Evolutionary conservation across 192 early-diverging fungal genomes (phyloP), one percentile per base, ranked within the genome.

Genomic region (Hyaloraphidium curvatum): DNA sequence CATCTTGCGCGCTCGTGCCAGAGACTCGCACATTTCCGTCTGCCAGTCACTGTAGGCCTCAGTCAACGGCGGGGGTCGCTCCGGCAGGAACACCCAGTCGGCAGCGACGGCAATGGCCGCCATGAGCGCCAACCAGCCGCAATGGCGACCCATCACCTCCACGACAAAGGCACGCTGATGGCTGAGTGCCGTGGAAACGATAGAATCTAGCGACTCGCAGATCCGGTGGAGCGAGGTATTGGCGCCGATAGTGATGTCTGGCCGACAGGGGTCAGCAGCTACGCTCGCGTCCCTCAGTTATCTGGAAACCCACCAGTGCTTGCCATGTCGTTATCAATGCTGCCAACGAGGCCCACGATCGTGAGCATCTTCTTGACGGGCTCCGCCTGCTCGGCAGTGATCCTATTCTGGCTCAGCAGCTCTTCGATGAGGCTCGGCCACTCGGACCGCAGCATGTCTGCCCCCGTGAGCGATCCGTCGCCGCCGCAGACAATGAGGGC

Each of bases 101-200:
- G 93, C 91, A 23, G 87, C 91, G 11, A 86, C 27, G 19, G 41
- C 30, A 62, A 88, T 83, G 3, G 77, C 86, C 16, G 86, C 82
- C 74, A 84, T 88, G 27, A 88, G 68, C 23, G 83, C 86, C 28
- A 89, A 65, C 93, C 93, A 97, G 17, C 93, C 93, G 61, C 93
- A 97, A 60, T 94, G 87, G 35, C 93, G 78, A 7, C 90, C 93
- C 93, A 97, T 97, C 29, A 97, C 93, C 57, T 97, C 93, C 30
- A 97, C 78, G 11, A 97, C 87, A 60, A 97, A 97, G 4, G 93
- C 93, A 43, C 93, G 83, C 51, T 86, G 85, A 62, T 97, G 93
- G 62, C 86, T 89, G 31, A 79, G 73, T 0, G 93, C 93, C 1
- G 93, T 97, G 31, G 85, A 85, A 1, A 80, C 76, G 35, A 97